Evolutionary conservation across 371 early-diverging fungal species (phyloP).

Genomic region (Umbelopsis sp.): DNA sequence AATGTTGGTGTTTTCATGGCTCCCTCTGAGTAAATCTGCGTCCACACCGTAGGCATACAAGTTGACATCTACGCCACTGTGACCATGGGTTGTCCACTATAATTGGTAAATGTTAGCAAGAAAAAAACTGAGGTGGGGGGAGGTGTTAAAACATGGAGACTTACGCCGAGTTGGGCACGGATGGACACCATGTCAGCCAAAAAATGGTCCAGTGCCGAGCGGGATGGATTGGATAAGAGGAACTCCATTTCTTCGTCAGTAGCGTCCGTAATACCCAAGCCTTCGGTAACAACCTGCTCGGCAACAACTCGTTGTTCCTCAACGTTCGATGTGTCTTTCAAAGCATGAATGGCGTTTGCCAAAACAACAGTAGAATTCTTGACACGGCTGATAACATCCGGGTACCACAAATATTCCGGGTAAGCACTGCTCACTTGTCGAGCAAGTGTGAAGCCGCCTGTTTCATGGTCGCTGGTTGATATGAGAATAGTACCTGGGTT

Average conservation of each 20-base stretch:
- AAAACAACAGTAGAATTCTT: slow-evolving; percentile 66
- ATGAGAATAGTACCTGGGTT: slow-evolving; percentile 87
- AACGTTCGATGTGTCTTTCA: slow-evolving; percentile 19
- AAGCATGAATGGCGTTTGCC: slow-evolving; percentile 36
- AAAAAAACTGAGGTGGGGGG: no score
- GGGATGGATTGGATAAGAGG: slow-evolving; percentile 34
- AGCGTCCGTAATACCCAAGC: slow-evolving; percentile 72
- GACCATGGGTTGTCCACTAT: slow-evolving; percentile 90
- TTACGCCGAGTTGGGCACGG: slow-evolving; percentile 74
- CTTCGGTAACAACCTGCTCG: slow-evolving; percentile 54
- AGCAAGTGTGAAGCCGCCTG: slow-evolving; percentile 88
- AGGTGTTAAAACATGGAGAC: background rate
- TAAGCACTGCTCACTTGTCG: slow-evolving; percentile 65
- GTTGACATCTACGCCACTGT: slow-evolving; percentile 94
- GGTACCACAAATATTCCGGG: slow-evolving; percentile 89
- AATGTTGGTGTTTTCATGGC: slow-evolving; percentile 87
- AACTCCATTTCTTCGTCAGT: slow-evolving; percentile 65
- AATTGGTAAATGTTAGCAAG: background rate
- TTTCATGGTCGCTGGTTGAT: slow-evolving; percentile 93
- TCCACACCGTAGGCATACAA: slow-evolving; percentile 77
- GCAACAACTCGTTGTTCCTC: slow-evolving; percentile 34
- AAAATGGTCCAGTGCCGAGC: slow-evolving; percentile 47
- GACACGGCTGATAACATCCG: slow-evolving; percentile 71
- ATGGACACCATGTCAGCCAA: slow-evolving; percentile 72
- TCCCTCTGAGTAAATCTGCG: slow-evolving; percentile 57